Evolutionary conservation across 306 rosid genomes (phyloP).

Genomic region (Citrullus amarus): DNA sequence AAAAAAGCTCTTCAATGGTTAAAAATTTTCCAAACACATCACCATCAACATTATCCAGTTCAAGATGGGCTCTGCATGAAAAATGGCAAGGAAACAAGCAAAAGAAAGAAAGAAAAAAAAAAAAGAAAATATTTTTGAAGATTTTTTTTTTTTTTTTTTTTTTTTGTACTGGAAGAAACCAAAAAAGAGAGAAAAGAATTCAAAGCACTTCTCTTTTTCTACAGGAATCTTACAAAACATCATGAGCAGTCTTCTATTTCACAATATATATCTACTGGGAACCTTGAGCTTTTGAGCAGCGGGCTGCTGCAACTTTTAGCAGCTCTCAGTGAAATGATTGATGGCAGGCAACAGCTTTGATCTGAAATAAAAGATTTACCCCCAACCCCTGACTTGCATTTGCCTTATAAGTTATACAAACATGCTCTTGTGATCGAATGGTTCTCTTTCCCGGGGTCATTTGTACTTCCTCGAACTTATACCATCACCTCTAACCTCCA

Average conservation of each 20-base stretch:
- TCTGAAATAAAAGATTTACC: not conserved
- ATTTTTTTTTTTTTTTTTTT: no score
- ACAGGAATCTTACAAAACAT: not conserved
- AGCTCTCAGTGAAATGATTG: not conserved
- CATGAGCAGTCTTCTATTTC: not conserved
- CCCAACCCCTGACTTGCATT: not conserved
- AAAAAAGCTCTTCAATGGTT: not conserved
- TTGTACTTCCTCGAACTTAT: slow-evolving; percentile 50
- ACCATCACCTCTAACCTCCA: slow-evolving; percentile 51
- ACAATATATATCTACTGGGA: not conserved
- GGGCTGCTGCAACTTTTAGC: slow-evolving; percentile 1
- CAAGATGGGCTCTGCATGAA: not conserved
- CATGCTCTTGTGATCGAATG: not conserved
- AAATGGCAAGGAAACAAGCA: not conserved
- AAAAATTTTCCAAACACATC: not conserved
- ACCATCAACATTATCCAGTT: not conserved
- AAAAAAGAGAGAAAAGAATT: not conserved
- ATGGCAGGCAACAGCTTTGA: not conserved
- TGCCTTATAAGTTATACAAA: not conserved
- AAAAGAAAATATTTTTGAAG: not conserved
- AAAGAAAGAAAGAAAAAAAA: not conserved
- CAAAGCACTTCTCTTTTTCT: not conserved
- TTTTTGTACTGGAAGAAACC: not conserved
- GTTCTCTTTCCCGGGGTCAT: slow-evolving; percentile 21
- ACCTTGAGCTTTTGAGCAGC: slow-evolving; percentile 8